These are phyloP conservation scores for Mycena venus DNA, from an alignment of 768 basidiomycete genomes.

Conservation along the genomic window DNA sequence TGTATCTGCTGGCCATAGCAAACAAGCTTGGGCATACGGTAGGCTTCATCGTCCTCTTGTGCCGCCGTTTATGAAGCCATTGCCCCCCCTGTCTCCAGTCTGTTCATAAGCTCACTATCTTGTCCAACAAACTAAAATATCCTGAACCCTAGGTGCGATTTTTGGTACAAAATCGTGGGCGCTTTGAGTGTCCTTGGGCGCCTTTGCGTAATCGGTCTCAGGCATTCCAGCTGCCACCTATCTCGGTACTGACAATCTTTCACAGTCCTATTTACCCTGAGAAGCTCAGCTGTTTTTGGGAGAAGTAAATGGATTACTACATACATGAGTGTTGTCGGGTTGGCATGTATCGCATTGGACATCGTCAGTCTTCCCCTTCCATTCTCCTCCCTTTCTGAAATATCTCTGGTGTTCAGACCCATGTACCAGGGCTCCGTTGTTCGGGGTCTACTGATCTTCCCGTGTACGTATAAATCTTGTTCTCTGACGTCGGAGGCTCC, in stretches of 20 bases:
- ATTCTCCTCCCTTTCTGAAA: neutral
- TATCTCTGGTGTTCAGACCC: neutral
- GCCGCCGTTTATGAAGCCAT: neutral
- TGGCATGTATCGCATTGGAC: neutral
- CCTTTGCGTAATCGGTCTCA: neutral
- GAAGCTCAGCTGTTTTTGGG: neutral
- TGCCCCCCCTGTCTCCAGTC: neutral
- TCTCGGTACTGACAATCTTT: neutral
- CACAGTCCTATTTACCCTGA: neutral
- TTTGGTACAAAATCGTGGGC: neutral
- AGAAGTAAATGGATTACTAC: neutral
- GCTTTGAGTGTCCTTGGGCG: constrained; percentile 1
- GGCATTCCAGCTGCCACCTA: neutral
- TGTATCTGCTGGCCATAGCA: neutral
- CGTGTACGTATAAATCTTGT: neutral
- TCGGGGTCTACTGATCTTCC: neutral
- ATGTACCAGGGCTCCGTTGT: neutral
- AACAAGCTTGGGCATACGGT: constrained; percentile 1
- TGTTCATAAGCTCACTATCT: neutral
- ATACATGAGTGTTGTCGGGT: neutral
- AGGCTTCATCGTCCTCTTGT: neutral
- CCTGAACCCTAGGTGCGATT: neutral
- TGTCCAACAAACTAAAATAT: neutral
- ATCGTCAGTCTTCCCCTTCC: neutral
- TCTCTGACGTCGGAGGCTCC: neutral